phyloP scores from a whole-genome alignment of 495 filamentous ascomycete species.

The Penicillium ucsense region DNA sequence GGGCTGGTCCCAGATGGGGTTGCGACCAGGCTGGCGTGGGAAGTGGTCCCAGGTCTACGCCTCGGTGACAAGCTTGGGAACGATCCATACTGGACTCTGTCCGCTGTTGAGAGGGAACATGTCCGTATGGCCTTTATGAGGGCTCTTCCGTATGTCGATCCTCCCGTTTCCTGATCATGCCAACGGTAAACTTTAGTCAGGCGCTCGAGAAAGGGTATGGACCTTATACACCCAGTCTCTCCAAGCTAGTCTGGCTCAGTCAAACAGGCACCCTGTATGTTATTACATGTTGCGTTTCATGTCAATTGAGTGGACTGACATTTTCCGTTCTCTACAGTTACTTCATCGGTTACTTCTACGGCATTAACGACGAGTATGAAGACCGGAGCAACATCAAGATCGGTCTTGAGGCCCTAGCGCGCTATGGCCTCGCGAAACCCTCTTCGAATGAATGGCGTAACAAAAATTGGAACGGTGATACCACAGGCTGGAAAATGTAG shows the following conservation, averaged over 20 bases:
- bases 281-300: constrained; percentile 4
- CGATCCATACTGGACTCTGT: constrained; percentile 3
- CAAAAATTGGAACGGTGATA: constrained; percentile 3
- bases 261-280: constrained; percentile 7
- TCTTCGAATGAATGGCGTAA: constrained; percentile 4
- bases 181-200: constrained; percentile 4
- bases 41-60: constrained; percentile 9
- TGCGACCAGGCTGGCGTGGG: constrained; percentile 6
- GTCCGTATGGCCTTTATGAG: constrained; percentile 6
- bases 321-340: constrained; percentile 5
- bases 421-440: constrained; percentile 6
- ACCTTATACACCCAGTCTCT: background rate
- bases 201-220: constrained; percentile 3
- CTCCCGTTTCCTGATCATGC: constrained; percentile 4
- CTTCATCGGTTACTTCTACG: constrained; percentile 5
- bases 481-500: constrained; percentile 5
- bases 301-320: constrained; percentile 1
- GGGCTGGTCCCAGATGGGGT: constrained; percentile 10
- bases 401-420: constrained; percentile 3
- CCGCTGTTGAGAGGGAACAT: constrained; percentile 5
- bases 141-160: constrained; percentile 8
- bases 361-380: constrained; percentile 1
- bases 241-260: constrained; percentile 6
- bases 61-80: constrained; percentile 6
- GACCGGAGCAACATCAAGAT: constrained; percentile 1